phyloP scores from a whole-genome alignment of 139 green algal genomes.

The Auxenochlorella pyrenoidosa region DNA sequence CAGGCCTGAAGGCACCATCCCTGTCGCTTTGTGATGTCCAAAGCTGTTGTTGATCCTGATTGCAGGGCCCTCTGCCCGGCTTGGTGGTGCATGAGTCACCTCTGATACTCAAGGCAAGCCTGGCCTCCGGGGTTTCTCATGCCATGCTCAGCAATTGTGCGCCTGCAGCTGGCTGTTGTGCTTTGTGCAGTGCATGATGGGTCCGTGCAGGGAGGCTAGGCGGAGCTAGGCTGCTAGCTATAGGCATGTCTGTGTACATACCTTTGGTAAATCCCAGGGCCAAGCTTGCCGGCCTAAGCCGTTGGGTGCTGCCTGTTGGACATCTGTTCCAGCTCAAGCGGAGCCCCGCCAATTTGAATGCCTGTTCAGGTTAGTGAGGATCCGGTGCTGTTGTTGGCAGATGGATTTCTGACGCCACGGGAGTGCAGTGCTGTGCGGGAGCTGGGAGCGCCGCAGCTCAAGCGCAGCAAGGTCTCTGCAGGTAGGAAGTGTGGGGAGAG shows the following conservation, averaged over 20 bases:
- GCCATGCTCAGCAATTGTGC: too few relatives aligned
- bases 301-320: too few relatives aligned
- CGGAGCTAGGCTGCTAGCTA: too few relatives aligned
- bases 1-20: not conserved
- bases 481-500: not conserved
- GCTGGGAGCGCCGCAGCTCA: conserved; percentile 7
- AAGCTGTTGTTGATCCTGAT: too few relatives aligned
- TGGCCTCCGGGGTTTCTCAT: not conserved
- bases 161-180: not conserved
- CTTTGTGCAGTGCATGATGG: too few relatives aligned
- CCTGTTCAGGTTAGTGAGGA: conserved; percentile 13
- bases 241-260: too few relatives aligned
- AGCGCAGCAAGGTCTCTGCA: conserved; percentile 32
- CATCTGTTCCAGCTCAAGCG: too few relatives aligned
- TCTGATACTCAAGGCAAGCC: conserved; percentile 15
- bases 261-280: too few relatives aligned
- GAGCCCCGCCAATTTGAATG: too few relatives aligned
- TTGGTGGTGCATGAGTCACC: conserved; percentile 22
- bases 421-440: not conserved
- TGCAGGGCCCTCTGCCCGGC: not conserved
- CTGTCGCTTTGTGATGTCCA: too few relatives aligned
- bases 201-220: too few relatives aligned
- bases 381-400: conserved; percentile 22
- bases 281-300: too few relatives aligned
- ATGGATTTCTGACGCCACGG: conserved; percentile 5